Base-by-base conservation (phyloP, 2,329 filamentous ascomycete genomes). In the Dothistroma septosporum region DNA sequence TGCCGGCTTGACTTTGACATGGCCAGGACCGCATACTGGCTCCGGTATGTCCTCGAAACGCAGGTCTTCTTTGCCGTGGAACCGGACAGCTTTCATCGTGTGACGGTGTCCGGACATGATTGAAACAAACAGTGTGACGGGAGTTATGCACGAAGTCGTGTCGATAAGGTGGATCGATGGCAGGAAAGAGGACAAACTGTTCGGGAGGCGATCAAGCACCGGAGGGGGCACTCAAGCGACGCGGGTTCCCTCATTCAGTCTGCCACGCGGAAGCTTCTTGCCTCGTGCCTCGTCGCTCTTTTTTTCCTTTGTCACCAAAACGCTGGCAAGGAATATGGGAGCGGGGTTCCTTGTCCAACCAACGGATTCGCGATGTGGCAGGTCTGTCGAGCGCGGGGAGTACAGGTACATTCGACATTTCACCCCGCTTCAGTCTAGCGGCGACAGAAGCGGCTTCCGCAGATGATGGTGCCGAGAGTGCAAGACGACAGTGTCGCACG, bases 21-120 rank as follows among this genome's bases (percentile, higher is more conserved):
- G 73, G 5, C 72, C 73, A 55, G 68, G 63, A 12, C 71, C 70
- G 58, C 72, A 74, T 32, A 63, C 58, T 4, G 74, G 73, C 33
- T 70, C 67, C 4, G 69, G 71, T 19, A 75, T 69, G 22, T 72
- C 67, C 53, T 76, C 73, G 35, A 71, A 65, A 5, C 73, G 70
- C 55, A 76, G 55, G 54, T 75, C 73, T 53, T 72, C 66, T 58
- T 73, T 73, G 37, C 73, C 74, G 52, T 76, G 72, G 62, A 75
- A 74, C n/a, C 73, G 69, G n/a, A 75, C 66, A 7, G 74, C 74
- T 55, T 72, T 74, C 74, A 76, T 76, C 4, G 56, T 68, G 22
- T 56, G 53, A 31, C 35, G 52, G 12, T 41, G 66, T 31, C 55
- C 32, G 8, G 63, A 12, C 50, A 53, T 53, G 48, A 21, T 31